Percentiles rank a stretch among this genome's conserved stretches.
These are phyloP conservation scores for Galium porrigens DNA, from an alignment of 305 asterid species.

Conservation along the genomic window DNA sequence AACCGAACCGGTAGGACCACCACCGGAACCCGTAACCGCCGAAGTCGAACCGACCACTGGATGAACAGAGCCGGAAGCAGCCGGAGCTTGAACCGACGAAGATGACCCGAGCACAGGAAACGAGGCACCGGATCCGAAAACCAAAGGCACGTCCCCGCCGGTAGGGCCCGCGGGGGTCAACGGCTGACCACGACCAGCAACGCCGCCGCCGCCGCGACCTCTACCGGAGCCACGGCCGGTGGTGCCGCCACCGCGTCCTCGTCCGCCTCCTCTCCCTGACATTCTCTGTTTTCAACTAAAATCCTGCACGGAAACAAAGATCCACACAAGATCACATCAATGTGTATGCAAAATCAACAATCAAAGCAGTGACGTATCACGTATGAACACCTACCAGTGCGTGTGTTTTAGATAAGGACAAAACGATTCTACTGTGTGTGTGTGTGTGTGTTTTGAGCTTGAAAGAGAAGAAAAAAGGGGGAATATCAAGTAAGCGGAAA, in stretches of 20 bases:
- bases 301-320: neutral
- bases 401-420: neutral
- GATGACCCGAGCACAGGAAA: neutral
- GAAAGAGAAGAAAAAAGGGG: neutral
- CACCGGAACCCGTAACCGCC: no score
- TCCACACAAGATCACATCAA: neutral
- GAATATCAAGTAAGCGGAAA: neutral
- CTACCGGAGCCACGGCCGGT: neutral
- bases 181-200: conserved; percentile 12
- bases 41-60: neutral
- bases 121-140: neutral
- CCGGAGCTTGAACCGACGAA: neutral
- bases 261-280: conserved; percentile 22
- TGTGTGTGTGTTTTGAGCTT: neutral
- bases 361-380: neutral
- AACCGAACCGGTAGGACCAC: neutral
- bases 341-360: neutral
- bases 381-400: neutral
- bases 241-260: conserved; percentile 4
- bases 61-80: neutral
- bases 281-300: conserved; percentile 6
- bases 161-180: conserved; percentile 10
- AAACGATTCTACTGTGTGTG: neutral
- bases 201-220: neutral
- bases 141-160: neutral